phyloP scores from a whole-genome alignment of 2,329 filamentous ascomycete species.

The Colletotrichum euphorbiae region DNA sequence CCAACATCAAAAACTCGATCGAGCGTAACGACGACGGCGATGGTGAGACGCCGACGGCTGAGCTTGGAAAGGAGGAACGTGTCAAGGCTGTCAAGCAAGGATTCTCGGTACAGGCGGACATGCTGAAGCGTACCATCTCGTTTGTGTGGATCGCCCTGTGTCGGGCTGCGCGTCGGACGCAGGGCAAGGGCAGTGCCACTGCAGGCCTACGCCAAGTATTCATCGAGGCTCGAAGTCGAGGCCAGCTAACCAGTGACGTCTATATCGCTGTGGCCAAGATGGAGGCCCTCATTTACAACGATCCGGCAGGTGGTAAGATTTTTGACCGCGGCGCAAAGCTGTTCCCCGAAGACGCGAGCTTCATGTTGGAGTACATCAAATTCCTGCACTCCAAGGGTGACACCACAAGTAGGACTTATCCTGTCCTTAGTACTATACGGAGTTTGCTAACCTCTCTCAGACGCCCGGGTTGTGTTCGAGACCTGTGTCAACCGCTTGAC shows the following conservation, averaged over 20 bases:
- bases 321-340: slow-evolving; percentile 94
- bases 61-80: slow-evolving; percentile 70
- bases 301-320: slow-evolving; percentile 91
- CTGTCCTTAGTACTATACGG: not conserved
- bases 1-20: slow-evolving; percentile 52
- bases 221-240: slow-evolving; percentile 85
- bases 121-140: slow-evolving; percentile 86
- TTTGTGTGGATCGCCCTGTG: slow-evolving; percentile 96
- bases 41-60: slow-evolving; percentile 42
- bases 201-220: slow-evolving; percentile 88
- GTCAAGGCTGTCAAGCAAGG: slow-evolving; percentile 72
- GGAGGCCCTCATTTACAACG: slow-evolving; percentile 96
- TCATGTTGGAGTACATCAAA: slow-evolving; percentile 95
- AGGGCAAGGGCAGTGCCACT: slow-evolving; percentile 77
- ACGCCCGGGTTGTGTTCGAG: slow-evolving; percentile 96
- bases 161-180: slow-evolving; percentile 91
- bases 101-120: slow-evolving; percentile 77
- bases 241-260: slow-evolving; percentile 91
- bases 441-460: slow-evolving; percentile 56
- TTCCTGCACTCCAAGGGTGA: slow-evolving; percentile 93
- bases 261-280: slow-evolving; percentile 94
- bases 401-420: slow-evolving; percentile 78
- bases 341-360: slow-evolving; percentile 92
- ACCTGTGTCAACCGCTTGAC: slow-evolving; percentile 88
- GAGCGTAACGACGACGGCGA: slow-evolving; percentile 62